These are phyloP conservation scores for Fraxinus nigra DNA, from an alignment of 305 asterid species.

Conservation along the genomic window DNA sequence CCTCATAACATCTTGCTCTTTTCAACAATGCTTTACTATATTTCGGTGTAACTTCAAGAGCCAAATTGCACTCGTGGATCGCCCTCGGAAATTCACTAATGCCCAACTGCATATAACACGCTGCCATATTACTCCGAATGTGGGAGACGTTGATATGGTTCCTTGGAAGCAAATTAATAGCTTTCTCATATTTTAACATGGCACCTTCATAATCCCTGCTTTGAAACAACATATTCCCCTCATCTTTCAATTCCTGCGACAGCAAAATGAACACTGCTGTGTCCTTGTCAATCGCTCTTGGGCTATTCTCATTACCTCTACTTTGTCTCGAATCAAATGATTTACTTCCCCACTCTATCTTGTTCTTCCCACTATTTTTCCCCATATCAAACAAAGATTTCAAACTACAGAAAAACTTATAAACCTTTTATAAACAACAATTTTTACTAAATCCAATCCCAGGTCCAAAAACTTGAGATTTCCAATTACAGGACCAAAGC, in stretches of 20 bases:
- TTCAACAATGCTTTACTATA: constrained; percentile 82
- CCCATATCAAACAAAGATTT: constrained; percentile 50
- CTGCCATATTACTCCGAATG: constrained; percentile 82
- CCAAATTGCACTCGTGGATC: constrained; percentile 80
- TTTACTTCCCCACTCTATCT: constrained; percentile 43
- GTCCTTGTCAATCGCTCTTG: constrained; percentile 60
- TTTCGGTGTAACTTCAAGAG: constrained; percentile 87
- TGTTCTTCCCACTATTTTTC: constrained; percentile 49
- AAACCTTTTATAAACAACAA: constrained; percentile 5
- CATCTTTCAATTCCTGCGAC: constrained; percentile 72
- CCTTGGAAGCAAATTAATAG: constrained; percentile 75
- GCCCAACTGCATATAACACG: constrained; percentile 86
- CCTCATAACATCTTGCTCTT: constrained; percentile 92
- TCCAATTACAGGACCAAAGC: constrained; percentile 1
- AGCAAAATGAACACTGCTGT: constrained; percentile 60
- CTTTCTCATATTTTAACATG: constrained; percentile 69
- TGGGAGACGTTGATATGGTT: constrained; percentile 73
- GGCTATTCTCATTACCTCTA: constrained; percentile 31
- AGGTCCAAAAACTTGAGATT: constrained; percentile 6
- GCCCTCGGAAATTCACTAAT: constrained; percentile 80
- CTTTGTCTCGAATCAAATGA: constrained; percentile 38
- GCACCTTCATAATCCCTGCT: constrained; percentile 80
- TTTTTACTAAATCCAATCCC: constrained; percentile 19
- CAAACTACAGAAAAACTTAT: constrained; percentile 21
- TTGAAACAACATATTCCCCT: constrained; percentile 73